Evolutionary conservation across 345 rosid species (phyloP).

Genomic region (Psidium guajava): DNA sequence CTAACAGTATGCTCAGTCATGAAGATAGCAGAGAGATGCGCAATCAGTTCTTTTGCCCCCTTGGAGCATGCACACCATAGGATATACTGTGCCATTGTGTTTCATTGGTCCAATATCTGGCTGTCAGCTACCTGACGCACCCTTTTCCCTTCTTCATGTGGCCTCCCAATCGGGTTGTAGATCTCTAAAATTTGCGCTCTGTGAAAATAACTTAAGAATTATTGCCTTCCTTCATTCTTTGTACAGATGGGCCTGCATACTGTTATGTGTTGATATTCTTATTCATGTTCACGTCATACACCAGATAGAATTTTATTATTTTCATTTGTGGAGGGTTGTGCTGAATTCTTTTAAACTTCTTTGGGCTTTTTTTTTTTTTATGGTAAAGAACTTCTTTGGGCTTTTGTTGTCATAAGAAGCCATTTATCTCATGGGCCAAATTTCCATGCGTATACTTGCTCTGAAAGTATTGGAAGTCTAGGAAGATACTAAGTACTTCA

Average conservation of each 20-base stretch:
- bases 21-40: not conserved
- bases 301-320: not conserved
- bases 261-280: not conserved
- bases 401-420: not conserved
- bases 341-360: not conserved
- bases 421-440: not conserved
- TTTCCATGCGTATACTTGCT: not conserved
- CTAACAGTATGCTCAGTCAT: not conserved
- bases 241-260: not conserved
- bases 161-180: not conserved
- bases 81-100: no score
- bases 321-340: not conserved
- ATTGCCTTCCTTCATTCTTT: not conserved
- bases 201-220: not conserved
- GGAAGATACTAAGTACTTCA: not conserved
- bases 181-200: not conserved
- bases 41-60: not conserved
- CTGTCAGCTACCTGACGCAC: not conserved
- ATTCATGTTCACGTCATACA: not conserved
- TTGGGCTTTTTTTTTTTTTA: not conserved
- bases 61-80: no score
- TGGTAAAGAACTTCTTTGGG: not conserved
- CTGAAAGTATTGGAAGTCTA: not conserved
- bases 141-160: not conserved
- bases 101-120: not conserved